phyloP scores from a whole-genome alignment of 1,284 basidiomycete species.

The Apiotrichum laibachii region DNA sequence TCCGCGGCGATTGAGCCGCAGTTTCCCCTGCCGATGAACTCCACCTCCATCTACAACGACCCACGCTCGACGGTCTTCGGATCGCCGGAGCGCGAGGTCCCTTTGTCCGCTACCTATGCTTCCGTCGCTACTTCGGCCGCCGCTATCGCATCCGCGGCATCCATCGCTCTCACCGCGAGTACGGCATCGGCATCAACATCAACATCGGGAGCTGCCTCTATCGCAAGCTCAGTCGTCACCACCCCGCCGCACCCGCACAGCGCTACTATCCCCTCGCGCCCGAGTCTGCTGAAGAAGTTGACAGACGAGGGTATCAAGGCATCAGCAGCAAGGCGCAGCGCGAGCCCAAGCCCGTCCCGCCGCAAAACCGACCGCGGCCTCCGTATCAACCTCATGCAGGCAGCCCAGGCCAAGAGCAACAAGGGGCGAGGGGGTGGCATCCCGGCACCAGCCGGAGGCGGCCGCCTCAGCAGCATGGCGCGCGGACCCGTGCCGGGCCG shows the following conservation, averaged over 20 bases:
- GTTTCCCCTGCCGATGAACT: slow-evolving; percentile 6
- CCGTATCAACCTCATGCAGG: slow-evolving; percentile 34
- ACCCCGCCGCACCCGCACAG: too few species aligned
- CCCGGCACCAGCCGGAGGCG: slow-evolving; percentile 21
- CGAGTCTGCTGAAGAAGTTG: neutral
- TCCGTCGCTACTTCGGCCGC: neutral
- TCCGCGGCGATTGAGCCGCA: neutral
- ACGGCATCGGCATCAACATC: neutral
- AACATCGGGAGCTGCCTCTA: neutral
- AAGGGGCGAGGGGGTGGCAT: slow-evolving; percentile 18
- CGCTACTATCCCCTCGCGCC: neutral
- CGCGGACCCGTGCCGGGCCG: slow-evolving; percentile 37
- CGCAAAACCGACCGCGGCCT: slow-evolving; percentile 23
- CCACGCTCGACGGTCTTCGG: slow-evolving; percentile 32
- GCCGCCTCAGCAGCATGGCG: slow-evolving; percentile 45
- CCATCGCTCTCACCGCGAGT: too few species aligned
- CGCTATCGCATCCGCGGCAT: too few species aligned
- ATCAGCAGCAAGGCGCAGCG: neutral
- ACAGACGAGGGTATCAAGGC: slow-evolving; percentile 1
- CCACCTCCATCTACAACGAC: slow-evolving; percentile 39
- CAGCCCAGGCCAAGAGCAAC: slow-evolving; percentile 4
- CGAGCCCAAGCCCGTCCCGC: neutral
- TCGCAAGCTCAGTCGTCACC: too few species aligned
- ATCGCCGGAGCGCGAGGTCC: slow-evolving; percentile 4
- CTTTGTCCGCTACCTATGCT: neutral